These are phyloP conservation scores for Fonsecaea multimorphosa DNA, from an alignment of 2,329 filamentous ascomycete species.

Conservation along the genomic window DNA sequence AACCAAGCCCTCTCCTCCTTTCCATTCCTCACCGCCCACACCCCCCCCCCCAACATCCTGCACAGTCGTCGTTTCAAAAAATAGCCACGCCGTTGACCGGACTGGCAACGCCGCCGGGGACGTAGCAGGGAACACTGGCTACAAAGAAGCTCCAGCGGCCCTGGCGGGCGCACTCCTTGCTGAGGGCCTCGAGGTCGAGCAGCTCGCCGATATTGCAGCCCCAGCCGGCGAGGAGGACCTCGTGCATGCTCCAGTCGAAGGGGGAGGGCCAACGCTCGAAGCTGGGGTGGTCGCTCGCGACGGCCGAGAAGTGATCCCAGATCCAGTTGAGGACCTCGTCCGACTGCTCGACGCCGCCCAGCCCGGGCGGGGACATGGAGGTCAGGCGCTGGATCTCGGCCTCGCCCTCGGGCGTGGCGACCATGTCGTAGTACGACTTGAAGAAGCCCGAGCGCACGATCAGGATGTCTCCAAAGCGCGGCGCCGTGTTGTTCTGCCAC, in stretches of 20 bases:
- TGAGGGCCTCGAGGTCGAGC: slow-evolving; percentile 51
- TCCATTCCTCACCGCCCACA: too few species aligned
- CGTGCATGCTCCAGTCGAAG: slow-evolving; percentile 40
- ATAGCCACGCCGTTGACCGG: slow-evolving; percentile 40
- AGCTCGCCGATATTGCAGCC: slow-evolving; percentile 43
- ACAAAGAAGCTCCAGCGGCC: slow-evolving; percentile 57
- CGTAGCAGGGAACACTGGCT: slow-evolving; percentile 45
- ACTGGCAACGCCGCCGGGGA: slow-evolving; percentile 40
- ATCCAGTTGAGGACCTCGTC: slow-evolving; percentile 45
- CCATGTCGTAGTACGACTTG: slow-evolving; percentile 35
- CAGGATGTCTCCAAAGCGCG: slow-evolving; percentile 41
- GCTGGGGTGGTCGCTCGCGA: slow-evolving; percentile 45
- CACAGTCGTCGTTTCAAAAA: slow-evolving; percentile 25
- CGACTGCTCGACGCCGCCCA: slow-evolving; percentile 45
- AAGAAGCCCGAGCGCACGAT: slow-evolving; percentile 43
- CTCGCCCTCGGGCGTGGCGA: slow-evolving; percentile 32
- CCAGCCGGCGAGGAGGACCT: slow-evolving; percentile 43
- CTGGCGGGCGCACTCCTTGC: slow-evolving; percentile 46
- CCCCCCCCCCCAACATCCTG: too few species aligned
- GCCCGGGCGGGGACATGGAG: slow-evolving; percentile 28
- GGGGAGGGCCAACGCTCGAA: slow-evolving; percentile 42
- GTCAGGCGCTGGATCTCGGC: slow-evolving; percentile 35
- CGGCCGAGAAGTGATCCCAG: slow-evolving; percentile 47
- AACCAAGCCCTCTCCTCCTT: too few species aligned
- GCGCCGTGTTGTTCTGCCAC: slow-evolving; percentile 36